Evolutionary conservation across 169 alveolate species (phyloP), one percentile per base, ranked within the genome.

Genomic region (Cystoisospora suis): DNA sequence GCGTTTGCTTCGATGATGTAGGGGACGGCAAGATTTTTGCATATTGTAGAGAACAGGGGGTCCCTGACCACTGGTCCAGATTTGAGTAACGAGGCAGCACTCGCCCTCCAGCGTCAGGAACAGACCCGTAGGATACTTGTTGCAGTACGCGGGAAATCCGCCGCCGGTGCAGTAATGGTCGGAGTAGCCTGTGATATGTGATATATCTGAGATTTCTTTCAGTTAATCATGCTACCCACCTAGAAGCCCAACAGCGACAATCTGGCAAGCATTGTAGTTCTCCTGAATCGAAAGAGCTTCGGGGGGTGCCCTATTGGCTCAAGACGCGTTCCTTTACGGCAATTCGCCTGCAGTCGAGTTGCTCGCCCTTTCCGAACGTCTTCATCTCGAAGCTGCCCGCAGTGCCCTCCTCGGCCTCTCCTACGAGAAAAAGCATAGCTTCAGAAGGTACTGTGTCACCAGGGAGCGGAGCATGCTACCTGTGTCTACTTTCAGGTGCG

Each of bases 121-220:
- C 79, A 6, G n/a, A 88, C 92, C 87, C 20, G 88, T 80, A 0
- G 92, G 92, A 3, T 75, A 88, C 36, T 90, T 90, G 42, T 80
- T 83, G 93, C 93, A 90, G 81, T 90, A 90, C 23, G 89, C 90
- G 12, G 91, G 69, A 46, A 75, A 80, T 36, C 93, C 93, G 27
- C 91, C 89, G 40, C 85, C 90, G 9, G 77, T 7, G 90, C 93
- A 90, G 75, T 58, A 90, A 75, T 53, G 70, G 12, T 38, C 20
- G 0, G 77, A 47, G 36, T 81, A 90, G 49, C 93, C 93, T 90
- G 86, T 4, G 42, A 34, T 27, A 0, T n/a, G 29, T 0, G 27
- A 65, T 65, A 65, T 3, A 65, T 44, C 79, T 65, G 36, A 34
- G 40, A 27, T 20, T 29, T 65, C 9, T 9, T 17, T 4, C 42